These are phyloP conservation scores for Amoeboaphelidium protococcarum DNA, from an alignment of 371 early-diverging fungal genomes.

Conservation along the genomic window DNA sequence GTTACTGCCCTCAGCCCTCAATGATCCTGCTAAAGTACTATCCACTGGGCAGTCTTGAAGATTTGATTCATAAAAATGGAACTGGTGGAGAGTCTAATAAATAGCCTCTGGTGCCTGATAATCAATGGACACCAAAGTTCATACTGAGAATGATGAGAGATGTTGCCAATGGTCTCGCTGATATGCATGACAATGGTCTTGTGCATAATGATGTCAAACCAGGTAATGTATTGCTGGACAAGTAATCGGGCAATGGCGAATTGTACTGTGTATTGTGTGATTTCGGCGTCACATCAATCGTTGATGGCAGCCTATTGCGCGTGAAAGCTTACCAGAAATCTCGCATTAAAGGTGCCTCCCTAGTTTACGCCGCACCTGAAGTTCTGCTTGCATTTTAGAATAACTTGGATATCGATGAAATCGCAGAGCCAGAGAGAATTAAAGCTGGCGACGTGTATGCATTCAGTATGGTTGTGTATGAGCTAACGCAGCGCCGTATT, in stretches of 20 bases:
- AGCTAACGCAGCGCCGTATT: not conserved
- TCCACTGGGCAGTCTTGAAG: not conserved
- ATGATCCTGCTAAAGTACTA: not conserved
- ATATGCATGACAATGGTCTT: not conserved
- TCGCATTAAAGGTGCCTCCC: not conserved
- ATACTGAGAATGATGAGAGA: not conserved
- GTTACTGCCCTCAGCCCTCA: not conserved
- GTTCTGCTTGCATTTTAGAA: not conserved
- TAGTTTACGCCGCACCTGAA: not conserved
- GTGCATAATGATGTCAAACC: not conserved
- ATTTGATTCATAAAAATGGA: not conserved
- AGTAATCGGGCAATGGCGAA: not conserved
- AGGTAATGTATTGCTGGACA: not conserved
- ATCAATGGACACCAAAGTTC: not conserved
- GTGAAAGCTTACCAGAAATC: not conserved
- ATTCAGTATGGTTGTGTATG: not conserved
- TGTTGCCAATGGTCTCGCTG: not conserved
- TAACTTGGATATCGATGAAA: not conserved
- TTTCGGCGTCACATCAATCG: not conserved
- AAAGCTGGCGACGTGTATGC: not conserved
- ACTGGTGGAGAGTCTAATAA: not conserved
- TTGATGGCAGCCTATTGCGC: not conserved
- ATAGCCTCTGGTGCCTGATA: not conserved
- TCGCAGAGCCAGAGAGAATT: not conserved
- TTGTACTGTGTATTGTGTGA: not conserved